Evolutionary conservation across 2,329 filamentous ascomycete species (phyloP).

Genomic region (Albifimbria verrucaria): DNA sequence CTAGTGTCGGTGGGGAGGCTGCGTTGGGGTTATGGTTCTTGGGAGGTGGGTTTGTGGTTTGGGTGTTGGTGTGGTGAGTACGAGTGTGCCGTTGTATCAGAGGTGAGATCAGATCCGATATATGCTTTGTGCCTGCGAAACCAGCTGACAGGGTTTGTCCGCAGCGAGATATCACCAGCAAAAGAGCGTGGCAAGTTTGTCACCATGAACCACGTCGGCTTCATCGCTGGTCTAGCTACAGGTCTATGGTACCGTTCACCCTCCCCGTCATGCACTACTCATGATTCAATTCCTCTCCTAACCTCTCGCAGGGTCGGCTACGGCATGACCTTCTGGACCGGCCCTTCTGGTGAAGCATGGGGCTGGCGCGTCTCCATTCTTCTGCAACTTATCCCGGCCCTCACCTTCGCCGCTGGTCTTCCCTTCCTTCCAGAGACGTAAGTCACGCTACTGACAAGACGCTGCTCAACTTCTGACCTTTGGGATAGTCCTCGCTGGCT

Average conservation of each 20-base stretch:
- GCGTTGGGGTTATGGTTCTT: conserved; percentile 42
- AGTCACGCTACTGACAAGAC: conserved; percentile 20
- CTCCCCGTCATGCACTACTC: background rate
- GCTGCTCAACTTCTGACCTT: background rate
- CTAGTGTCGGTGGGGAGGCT: conserved; percentile 33
- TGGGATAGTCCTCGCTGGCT: conserved; percentile 52
- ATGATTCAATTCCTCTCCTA: background rate
- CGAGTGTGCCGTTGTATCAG: conserved; percentile 55
- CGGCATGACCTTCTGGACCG: conserved; percentile 50
- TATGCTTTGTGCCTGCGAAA: too few species aligned
- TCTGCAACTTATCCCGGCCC: conserved; percentile 48
- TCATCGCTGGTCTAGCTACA: conserved; percentile 49
- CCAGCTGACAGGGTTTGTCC: too few species aligned
- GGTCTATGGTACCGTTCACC: conserved; percentile 47
- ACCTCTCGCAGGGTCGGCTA: conserved; percentile 48
- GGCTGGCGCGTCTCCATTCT: conserved; percentile 53
- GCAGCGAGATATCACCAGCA: conserved; percentile 52
- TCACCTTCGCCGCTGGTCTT: conserved; percentile 46
- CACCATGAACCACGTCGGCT: conserved; percentile 57
- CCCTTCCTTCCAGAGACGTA: conserved; percentile 54
- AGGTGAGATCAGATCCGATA: too few species aligned
- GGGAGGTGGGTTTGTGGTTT: conserved; percentile 51
- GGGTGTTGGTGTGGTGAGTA: conserved; percentile 53
- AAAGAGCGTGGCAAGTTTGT: conserved; percentile 52
- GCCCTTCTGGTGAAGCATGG: conserved; percentile 36